These are phyloP conservation scores for Cunninghamia lanceolata DNA, from an alignment of 75 land plant genomes.

Conservation along the genomic window DNA sequence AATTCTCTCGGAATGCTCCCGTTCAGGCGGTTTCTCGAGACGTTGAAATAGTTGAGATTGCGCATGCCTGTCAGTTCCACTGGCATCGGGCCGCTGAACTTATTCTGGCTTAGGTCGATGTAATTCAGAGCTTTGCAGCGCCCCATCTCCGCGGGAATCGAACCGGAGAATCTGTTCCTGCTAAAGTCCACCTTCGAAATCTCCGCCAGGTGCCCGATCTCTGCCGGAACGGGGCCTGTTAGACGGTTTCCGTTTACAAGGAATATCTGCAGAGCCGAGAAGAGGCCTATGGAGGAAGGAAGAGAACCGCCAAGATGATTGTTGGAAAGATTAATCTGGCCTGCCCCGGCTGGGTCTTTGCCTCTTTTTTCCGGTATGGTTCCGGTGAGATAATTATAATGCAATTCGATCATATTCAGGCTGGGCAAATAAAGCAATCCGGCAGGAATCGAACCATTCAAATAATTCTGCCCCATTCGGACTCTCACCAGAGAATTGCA, in stretches of 20 bases:
- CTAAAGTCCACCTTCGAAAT: conserved; percentile 21
- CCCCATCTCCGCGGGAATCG: conserved; percentile 31
- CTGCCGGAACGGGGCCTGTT: conserved; percentile 26
- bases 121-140: conserved; percentile 23
- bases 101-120: conserved; percentile 33
- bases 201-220: conserved; percentile 26
- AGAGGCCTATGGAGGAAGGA: conserved; percentile 22
- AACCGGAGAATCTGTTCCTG: conserved; percentile 23
- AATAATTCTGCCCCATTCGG: conserved; percentile 67
- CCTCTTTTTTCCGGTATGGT: conserved; percentile 37
- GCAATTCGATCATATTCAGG: conserved; percentile 51
- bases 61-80: conserved; percentile 13
- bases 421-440: conserved; percentile 73
- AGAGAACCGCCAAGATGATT: conserved; percentile 24
- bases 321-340: conserved; percentile 24
- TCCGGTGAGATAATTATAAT: conserved; percentile 59
- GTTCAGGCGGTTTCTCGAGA: conserved; percentile 27
- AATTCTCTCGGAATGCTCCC: conserved; percentile 33
- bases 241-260: conserved; percentile 18
- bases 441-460: conserved; percentile 70
- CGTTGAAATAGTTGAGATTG: conserved; percentile 27
- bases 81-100: conserved; percentile 31
- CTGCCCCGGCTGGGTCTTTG: conserved; percentile 17
- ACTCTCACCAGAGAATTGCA: conserved; percentile 67
- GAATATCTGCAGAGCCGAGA: conserved; percentile 24